A percentile compares a stretch with the other conserved stretches of the same genome.
These are phyloP conservation scores for Xylaria venustula DNA, from an alignment of 495 filamentous ascomycete genomes.

Conservation along the genomic window DNA sequence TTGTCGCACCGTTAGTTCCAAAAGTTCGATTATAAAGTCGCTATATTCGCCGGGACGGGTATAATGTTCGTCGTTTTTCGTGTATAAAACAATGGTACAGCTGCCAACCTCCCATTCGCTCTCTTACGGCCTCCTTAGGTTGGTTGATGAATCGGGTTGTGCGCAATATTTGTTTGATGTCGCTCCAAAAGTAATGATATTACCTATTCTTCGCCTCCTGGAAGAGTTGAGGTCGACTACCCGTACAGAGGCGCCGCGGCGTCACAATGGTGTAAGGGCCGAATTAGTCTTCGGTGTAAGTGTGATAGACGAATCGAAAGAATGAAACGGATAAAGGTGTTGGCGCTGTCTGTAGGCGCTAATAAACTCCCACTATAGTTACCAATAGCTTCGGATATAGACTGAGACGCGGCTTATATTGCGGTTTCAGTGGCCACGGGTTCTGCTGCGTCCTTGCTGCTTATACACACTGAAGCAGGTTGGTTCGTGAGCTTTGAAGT, in stretches of 20 bases:
- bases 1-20: too few relatives aligned
- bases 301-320: neutral
- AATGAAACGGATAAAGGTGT: neutral
- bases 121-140: neutral
- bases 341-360: neutral
- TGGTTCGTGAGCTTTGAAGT: constrained; percentile 9
- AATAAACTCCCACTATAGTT: neutral
- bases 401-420: neutral
- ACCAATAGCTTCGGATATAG: neutral
- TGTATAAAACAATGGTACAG: constrained; percentile 5
- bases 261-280: neutral
- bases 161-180: neutral
- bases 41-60: neutral
- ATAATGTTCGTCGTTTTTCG: neutral
- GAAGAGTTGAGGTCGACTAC: neutral
- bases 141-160: neutral
- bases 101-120: constrained; percentile 3
- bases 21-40: neutral
- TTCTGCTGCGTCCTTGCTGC: neutral
- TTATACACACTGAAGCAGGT: neutral
- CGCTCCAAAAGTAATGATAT: neutral
- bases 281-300: neutral
- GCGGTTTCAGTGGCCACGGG: neutral
- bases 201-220: neutral
- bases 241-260: neutral